phyloP scores from a whole-genome alignment of 345 rosid species.

The Lenwebbia sp. region DNA sequence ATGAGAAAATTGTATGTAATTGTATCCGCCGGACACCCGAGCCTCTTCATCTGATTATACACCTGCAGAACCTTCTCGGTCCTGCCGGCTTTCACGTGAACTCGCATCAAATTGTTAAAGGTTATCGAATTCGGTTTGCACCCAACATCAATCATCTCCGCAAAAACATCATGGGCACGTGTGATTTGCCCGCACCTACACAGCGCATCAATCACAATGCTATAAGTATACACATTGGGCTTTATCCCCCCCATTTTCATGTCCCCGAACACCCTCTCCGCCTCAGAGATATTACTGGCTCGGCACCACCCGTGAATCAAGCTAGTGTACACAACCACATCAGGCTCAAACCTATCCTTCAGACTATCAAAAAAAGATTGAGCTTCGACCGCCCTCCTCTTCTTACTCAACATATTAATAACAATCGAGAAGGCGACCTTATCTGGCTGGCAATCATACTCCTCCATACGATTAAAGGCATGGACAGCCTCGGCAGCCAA shows the following conservation, averaged over 20 bases:
- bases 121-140: conserved; percentile 69
- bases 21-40: conserved; percentile 49
- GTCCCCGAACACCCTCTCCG: conserved; percentile 66
- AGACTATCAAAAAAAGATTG: conserved; percentile 63
- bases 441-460: conserved; percentile 70
- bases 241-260: conserved; percentile 62
- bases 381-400: conserved; percentile 74
- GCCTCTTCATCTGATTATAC: conserved; percentile 85
- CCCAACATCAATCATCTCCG: conserved; percentile 79
- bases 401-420: conserved; percentile 52
- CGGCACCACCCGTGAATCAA: conserved; percentile 86
- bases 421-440: conserved; percentile 63
- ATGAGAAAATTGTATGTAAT: conserved; percentile 68
- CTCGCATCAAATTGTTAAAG: conserved; percentile 79
- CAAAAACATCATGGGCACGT: conserved; percentile 81
- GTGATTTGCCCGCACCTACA: conserved; percentile 78
- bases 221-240: conserved; percentile 83
- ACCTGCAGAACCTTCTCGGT: conserved; percentile 91
- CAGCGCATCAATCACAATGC: conserved; percentile 71
- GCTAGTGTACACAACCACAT: conserved; percentile 69
- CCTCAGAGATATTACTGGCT: conserved; percentile 53
- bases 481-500: conserved; percentile 82
- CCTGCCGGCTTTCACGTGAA: conserved; percentile 78
- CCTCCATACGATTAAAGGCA: conserved; percentile 91
- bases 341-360: conserved; percentile 55